Evolutionary conservation across 495 filamentous ascomycete species (phyloP), one percentile per base, ranked within the genome.

Genomic region (Tuber borchii): DNA sequence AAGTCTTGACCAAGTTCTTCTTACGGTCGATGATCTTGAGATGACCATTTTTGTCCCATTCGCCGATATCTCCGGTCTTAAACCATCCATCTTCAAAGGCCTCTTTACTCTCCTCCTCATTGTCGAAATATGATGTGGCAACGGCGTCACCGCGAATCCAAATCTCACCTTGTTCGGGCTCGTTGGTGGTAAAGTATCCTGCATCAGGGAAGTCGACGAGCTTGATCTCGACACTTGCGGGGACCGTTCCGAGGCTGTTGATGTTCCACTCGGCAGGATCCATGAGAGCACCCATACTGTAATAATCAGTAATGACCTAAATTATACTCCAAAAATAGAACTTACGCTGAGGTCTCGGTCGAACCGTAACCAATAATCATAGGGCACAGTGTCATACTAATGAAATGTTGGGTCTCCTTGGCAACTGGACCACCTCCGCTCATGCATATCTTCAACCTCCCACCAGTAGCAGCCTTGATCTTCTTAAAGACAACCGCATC

Each of bases 1-100:
- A 87, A 3, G 94, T 99, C 90, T 97, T 97, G 84, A 97, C 92
- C 77, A 97, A 85, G 84, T 97, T 97, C 91, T 97, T 97, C 92
- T 97, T 97, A 81, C 94, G 92, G 85, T 97, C 94, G 80, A 97
- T 97, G 84, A 97, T 92, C 81, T 87, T 89, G 71, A 97, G 85
- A 82, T 97, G 90, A 76, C 94, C 94, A 80, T 91, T 88, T 77
- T 85, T 82, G 83, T 95, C 91, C 85, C 91, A 97, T 86, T 97
- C 92, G 80, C 94, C 94, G 80, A 97, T 94, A 80, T 97, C 94
- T 72, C 94, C 94, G 51, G 94, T 96, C 90, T 91, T 95, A 88
- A 97, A 97, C 94, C 94, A 97, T 26, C 93, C 93, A 81, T 94
- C 94, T 17, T 88, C 86, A 73, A 93, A 87, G 16, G 91, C 87